Base-by-base conservation (phyloP, 1,284 basidiomycete genomes). In the Trametes sp. region DNA sequence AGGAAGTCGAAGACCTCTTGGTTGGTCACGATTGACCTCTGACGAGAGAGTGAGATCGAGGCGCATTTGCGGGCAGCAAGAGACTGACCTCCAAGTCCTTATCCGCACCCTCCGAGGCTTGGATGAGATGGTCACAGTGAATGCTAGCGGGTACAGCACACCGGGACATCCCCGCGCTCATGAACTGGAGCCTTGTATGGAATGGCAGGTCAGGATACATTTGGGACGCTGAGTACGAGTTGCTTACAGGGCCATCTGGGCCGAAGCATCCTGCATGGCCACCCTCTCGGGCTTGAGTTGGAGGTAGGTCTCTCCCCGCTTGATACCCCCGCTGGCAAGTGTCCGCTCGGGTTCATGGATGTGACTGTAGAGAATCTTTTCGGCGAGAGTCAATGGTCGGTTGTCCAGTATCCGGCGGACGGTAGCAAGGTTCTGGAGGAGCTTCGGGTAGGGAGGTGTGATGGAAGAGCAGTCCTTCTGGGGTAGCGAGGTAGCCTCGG, bases 201-300 rank as follows among this genome's bases (percentile, higher is more conserved):
- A n/a, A 24, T 21, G 29, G 24, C 26, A 14, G 54, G 35, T 24
- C 11, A 8, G 16, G 29, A 45, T 26, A 13, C 14, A 14, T 31
- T 38, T 16, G 29, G 16, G 24, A n/a, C 14, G 54, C 45, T 16
- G 6, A 26, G 38, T 6, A 5, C 14, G 8, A 14, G 23, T 9
- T 13, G 58, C 87, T 81, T 75, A 92, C 89, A 93, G 71, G 24
- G 92, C 90, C 91, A 93, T 93, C 75, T 99, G 98, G 53, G 98
- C 98, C 52, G 96, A 98, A 46, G 98, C 98, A 79, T 98, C 96
- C 77, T 99, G 98, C 95, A 99, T 98, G 35, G 98, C 98, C 26
- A 99, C 96, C 67, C 98, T 84, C 78, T 98, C 93, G 7, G 97
- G 96, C 63, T 82, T 84, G 45, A 99, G 86, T 78, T 96, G 96